A percentile compares a stretch with the other conserved stretches of the same genome.
Evolutionary conservation across 192 early-diverging fungal genomes (phyloP).

Genomic region (Entrophospora sp.): DNA sequence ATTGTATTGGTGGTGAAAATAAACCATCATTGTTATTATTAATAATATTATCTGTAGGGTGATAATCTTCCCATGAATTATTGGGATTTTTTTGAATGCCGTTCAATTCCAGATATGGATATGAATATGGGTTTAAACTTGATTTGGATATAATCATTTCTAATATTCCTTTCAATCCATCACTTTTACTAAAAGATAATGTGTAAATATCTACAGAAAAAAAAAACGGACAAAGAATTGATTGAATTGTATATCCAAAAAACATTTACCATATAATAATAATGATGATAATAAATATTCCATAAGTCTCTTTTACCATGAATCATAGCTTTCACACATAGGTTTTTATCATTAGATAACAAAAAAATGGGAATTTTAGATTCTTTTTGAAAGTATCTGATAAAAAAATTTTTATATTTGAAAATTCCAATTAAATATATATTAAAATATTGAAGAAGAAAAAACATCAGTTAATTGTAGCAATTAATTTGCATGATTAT

Average conservation of each 20-base stretch:
- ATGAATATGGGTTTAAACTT: neutral
- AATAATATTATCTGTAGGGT: too few species aligned
- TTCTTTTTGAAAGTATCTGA: constrained; percentile 23
- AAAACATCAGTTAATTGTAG: neutral
- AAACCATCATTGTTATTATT: too few species aligned
- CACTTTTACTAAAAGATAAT: neutral
- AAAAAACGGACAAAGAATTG: too few species aligned
- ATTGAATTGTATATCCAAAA: neutral
- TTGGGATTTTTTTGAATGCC: neutral
- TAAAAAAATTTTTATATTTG: neutral
- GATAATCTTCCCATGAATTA: neutral
- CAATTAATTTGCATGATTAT: neutral
- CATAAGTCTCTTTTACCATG: constrained; percentile 21
- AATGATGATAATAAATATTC: neutral
- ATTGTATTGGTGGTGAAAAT: too few species aligned
- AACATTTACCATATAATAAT: neutral
- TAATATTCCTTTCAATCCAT: constrained; percentile 9
- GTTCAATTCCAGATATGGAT: neutral
- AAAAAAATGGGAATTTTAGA: constrained; percentile 26
- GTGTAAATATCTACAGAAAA: constrained; percentile 11
- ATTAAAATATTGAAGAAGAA: neutral
- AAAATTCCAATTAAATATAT: neutral
- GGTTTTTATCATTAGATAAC: constrained; percentile 50
- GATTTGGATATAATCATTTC: neutral
- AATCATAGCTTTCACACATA: constrained; percentile 48